Conservation (phyloP, 1,284 basidiomycete genomes). For the Jaminaea rosea region DNA sequence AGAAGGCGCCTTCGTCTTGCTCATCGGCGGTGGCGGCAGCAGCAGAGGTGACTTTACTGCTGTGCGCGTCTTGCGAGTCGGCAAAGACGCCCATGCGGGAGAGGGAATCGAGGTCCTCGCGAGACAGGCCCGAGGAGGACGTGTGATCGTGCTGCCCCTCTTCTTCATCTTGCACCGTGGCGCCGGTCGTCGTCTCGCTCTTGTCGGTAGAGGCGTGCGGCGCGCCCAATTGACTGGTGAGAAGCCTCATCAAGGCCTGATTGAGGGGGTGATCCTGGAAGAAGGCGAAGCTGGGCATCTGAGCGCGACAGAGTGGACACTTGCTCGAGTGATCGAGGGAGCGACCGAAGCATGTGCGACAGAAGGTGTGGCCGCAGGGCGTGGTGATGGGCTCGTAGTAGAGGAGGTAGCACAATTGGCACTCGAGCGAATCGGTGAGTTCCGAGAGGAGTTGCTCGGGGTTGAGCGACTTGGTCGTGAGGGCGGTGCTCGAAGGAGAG, state of each 20-base stretch:
- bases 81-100: neutral
- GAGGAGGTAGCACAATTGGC: slow-evolving; percentile 80
- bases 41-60: too few species aligned
- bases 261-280: slow-evolving; percentile 59
- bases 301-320: slow-evolving; percentile 77
- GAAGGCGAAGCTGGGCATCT: slow-evolving; percentile 66
- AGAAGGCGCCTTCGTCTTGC: slow-evolving; percentile 9
- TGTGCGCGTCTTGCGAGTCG: neutral
- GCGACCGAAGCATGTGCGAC: slow-evolving; percentile 74
- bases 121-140: neutral
- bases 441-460: slow-evolving; percentile 48
- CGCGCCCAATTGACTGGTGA: slow-evolving; percentile 13
- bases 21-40: neutral
- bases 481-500: neutral
- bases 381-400: slow-evolving; percentile 80
- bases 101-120: neutral
- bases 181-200: too few species aligned
- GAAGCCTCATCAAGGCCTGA: slow-evolving; percentile 20
- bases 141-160: neutral
- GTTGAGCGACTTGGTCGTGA: neutral
- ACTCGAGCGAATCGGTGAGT: slow-evolving; percentile 65
- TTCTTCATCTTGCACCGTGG: neutral
- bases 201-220: neutral
- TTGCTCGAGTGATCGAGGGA: slow-evolving; percentile 71
- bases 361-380: slow-evolving; percentile 91